phyloP scores from a whole-genome alignment of 2,329 filamentous ascomycete genomes.

The Colletotrichum orchidophilum region DNA sequence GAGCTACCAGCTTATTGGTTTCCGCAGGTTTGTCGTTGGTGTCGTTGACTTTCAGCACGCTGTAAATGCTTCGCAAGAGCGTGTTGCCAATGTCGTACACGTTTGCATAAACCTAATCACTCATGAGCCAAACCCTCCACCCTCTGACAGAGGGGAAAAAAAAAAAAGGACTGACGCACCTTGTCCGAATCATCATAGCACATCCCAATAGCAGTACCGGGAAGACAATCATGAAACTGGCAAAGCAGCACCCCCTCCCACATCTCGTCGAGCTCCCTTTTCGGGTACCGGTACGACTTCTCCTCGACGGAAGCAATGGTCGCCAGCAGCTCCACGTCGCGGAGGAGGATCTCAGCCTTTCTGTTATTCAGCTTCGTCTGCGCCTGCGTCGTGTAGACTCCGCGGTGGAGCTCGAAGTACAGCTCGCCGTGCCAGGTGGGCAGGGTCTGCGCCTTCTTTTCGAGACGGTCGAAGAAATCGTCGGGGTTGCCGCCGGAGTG shows the following conservation, averaged over 20 bases:
- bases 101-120: not conserved
- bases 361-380: slow-evolving; percentile 76
- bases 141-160: too few species aligned
- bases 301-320: slow-evolving; percentile 68
- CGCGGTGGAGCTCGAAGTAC: slow-evolving; percentile 75
- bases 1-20: slow-evolving; percentile 64
- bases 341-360: slow-evolving; percentile 68
- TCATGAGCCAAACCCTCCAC: not conserved
- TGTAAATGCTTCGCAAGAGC: not conserved
- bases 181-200: slow-evolving; percentile 74
- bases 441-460: slow-evolving; percentile 67
- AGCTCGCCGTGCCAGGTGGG: slow-evolving; percentile 77
- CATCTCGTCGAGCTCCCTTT: slow-evolving; percentile 72
- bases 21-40: slow-evolving; percentile 58
- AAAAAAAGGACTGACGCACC: slow-evolving; percentile 39
- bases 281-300: slow-evolving; percentile 69
- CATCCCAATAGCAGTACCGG: slow-evolving; percentile 75
- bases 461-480: slow-evolving; percentile 71
- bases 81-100: not conserved
- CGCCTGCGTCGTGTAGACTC: slow-evolving; percentile 75
- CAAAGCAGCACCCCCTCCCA: slow-evolving; percentile 74
- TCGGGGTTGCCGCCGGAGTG: slow-evolving; percentile 72
- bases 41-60: not conserved
- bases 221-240: slow-evolving; percentile 76
- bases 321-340: slow-evolving; percentile 72